Conservation (phyloP, 1,139 yeast species). For the Sugiyamaella neomexicana region DNA sequence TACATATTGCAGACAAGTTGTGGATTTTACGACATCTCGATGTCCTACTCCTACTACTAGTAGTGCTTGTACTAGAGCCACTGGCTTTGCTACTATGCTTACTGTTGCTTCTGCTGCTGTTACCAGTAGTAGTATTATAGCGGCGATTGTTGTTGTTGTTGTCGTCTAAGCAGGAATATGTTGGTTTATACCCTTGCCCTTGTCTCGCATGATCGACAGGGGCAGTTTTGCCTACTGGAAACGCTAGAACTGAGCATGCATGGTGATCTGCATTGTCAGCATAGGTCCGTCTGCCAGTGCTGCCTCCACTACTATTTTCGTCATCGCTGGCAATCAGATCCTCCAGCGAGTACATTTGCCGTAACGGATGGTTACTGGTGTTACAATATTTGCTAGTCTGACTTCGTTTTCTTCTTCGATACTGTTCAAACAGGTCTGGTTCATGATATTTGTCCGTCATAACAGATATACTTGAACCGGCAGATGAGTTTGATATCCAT, state of each 20-base stretch:
- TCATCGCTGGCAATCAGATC: constrained; percentile 5
- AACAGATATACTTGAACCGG: background rate
- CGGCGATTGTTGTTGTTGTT: no score
- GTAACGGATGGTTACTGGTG: constrained; percentile 15
- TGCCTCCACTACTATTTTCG: background rate
- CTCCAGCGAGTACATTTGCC: constrained; percentile 20
- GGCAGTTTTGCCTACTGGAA: background rate
- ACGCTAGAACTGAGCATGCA: background rate
- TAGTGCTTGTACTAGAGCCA: background rate
- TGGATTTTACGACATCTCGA: background rate
- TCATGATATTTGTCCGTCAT: constrained; percentile 16
- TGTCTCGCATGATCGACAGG: constrained; percentile 11
- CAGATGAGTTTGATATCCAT: background rate
- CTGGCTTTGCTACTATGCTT: background rate
- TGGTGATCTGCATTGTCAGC: background rate
- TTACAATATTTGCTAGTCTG: constrained; percentile 15
- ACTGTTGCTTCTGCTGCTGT: background rate
- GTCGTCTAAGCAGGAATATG: no score
- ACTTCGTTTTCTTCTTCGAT: constrained; percentile 4
- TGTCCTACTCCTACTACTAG: background rate
- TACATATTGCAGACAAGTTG: background rate
- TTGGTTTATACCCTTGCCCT: background rate
- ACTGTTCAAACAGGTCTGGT: constrained; percentile 15
- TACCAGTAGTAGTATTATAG: background rate
- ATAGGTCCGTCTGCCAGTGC: background rate